These are phyloP conservation scores for Miamiensis avidus DNA, from an alignment of 169 alveolate species.

Conservation along the genomic window DNA sequence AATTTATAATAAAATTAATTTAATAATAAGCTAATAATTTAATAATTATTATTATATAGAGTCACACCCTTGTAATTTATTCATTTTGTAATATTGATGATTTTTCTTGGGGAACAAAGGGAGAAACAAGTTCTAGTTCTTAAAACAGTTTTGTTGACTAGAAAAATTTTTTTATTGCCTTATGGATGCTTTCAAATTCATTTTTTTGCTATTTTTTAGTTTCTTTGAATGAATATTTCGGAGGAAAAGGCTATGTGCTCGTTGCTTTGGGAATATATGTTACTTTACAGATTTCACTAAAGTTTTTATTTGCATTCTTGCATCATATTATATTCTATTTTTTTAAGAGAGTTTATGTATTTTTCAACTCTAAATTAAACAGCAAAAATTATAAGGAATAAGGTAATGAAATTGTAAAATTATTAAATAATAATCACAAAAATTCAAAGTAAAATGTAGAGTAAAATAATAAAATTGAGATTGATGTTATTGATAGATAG, in stretches of 20 bases:
- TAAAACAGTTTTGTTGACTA: background rate
- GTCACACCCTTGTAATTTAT: slow-evolving; percentile 28
- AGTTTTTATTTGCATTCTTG: too few relatives aligned
- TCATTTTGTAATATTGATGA: slow-evolving; percentile 47
- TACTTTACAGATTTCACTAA: background rate
- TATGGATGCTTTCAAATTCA: background rate
- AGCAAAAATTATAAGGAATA: too few relatives aligned
- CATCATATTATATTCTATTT: background rate
- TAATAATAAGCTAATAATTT: too few relatives aligned
- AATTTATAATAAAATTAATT: too few relatives aligned
- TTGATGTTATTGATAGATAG: too few relatives aligned
- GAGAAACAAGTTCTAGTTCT: slow-evolving; percentile 1
- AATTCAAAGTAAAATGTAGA: too few relatives aligned
- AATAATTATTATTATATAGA: too few relatives aligned
- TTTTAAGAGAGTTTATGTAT: too few relatives aligned
- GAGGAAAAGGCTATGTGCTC: background rate
- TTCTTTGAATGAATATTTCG: background rate
- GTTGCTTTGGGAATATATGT: background rate
- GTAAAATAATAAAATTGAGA: too few relatives aligned
- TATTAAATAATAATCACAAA: too few relatives aligned
- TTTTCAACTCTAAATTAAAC: too few relatives aligned
- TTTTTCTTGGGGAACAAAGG: slow-evolving; percentile 53
- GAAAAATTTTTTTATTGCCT: background rate
- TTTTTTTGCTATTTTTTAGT: background rate
- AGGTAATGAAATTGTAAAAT: too few relatives aligned